A percentile compares a stretch with the other conserved stretches of the same genome.
Conservation (phyloP, 1,284 basidiomycete species). For the Leccinum subatratum region DNA sequence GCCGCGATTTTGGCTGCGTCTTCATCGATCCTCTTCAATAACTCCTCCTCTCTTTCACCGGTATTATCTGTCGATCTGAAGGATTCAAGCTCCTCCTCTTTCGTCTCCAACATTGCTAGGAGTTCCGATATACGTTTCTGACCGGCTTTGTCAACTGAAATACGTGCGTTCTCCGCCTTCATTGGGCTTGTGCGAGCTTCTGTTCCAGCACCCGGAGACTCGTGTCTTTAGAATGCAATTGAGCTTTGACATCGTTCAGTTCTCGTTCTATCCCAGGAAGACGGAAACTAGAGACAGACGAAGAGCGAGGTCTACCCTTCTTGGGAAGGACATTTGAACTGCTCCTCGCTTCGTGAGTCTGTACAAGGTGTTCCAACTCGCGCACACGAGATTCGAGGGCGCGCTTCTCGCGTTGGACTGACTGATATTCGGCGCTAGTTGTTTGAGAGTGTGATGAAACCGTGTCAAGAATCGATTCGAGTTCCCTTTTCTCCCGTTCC, state of each 20-base stretch:
- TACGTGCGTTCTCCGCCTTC: conserved; percentile 55
- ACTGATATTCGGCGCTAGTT: conserved; percentile 39
- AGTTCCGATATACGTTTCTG: conserved; percentile 42
- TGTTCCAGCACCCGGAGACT: conserved; percentile 41
- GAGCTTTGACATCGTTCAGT: conserved; percentile 41
- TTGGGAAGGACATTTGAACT: conserved; percentile 30
- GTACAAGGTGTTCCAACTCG: conserved; percentile 49
- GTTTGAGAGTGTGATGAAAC: conserved; percentile 52
- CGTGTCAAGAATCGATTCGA: conserved; percentile 54
- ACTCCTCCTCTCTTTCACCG: conserved; percentile 48
- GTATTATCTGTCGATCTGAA: conserved; percentile 36
- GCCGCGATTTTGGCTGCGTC: conserved; percentile 58
- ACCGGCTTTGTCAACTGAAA: conserved; percentile 46
- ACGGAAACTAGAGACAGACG: conserved; percentile 47
- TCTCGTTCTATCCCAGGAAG: conserved; percentile 53
- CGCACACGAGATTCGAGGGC: conserved; percentile 50
- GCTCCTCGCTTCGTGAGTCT: conserved; percentile 33
- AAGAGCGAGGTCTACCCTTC: conserved; percentile 41
- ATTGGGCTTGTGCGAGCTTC: conserved; percentile 49
- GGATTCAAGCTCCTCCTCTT: conserved; percentile 53
- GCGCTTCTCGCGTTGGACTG: conserved; percentile 52
- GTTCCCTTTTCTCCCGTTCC: conserved; percentile 46
- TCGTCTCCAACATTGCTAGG: conserved; percentile 43
- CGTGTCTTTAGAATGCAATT: conserved; percentile 41
- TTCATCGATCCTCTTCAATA: conserved; percentile 59